Conservation (phyloP, 805 yeast species). For the Sungouiozyma intestinalis region DNA sequence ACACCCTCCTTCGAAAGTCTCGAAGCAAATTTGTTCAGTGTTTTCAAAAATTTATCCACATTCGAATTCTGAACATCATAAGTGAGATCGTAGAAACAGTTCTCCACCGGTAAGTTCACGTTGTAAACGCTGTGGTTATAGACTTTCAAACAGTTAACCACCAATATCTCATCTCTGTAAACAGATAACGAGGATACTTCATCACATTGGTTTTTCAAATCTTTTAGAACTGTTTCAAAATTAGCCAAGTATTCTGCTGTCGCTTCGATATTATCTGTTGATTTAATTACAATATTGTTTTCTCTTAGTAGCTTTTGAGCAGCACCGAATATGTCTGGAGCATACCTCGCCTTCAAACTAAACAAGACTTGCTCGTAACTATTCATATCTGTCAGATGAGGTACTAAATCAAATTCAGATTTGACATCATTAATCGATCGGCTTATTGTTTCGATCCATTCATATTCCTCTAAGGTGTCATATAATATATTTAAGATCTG, state of each 20-base stretch:
- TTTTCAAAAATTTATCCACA: constrained; percentile 19
- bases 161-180: constrained; percentile 25
- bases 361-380: constrained; percentile 32
- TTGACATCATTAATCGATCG: constrained; percentile 24
- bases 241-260: constrained; percentile 49
- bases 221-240: constrained; percentile 62
- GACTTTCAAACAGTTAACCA: constrained; percentile 25
- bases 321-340: constrained; percentile 39
- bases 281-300: constrained; percentile 14
- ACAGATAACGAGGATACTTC: constrained; percentile 48
- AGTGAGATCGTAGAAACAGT: constrained; percentile 17
- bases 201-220: constrained; percentile 47
- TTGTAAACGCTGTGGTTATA: constrained; percentile 24
- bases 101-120: constrained; percentile 21
- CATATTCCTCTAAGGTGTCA: constrained; percentile 14
- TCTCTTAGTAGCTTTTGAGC: constrained; percentile 30
- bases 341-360: constrained; percentile 39
- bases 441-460: constrained; percentile 23
- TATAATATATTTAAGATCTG: constrained; percentile 27
- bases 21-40: constrained; percentile 32
- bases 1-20: constrained; percentile 32
- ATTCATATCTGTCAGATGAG: constrained; percentile 28
- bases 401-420: constrained; percentile 33
- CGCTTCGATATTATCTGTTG: constrained; percentile 11
- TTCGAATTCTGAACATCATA: constrained; percentile 4